These are phyloP conservation scores for Cyathus olla DNA, from an alignment of 1,284 basidiomycete genomes.

Conservation along the genomic window DNA sequence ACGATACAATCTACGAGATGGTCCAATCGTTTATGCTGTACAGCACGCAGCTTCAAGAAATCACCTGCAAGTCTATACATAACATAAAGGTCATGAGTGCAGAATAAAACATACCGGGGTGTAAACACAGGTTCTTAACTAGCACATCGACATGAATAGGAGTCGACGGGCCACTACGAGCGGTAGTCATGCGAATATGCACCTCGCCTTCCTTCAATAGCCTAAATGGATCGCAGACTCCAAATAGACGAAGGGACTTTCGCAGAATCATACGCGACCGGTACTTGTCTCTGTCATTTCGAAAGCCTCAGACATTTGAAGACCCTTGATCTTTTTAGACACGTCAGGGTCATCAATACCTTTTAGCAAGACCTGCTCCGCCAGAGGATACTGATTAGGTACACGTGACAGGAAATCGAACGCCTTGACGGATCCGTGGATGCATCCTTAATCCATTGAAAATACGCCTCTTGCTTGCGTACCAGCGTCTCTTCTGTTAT, in stretches of 20 bases:
- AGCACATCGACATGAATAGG: conserved; percentile 70
- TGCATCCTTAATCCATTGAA: conserved; percentile 64
- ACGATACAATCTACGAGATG: conserved; percentile 76
- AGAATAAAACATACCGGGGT: conserved; percentile 65
- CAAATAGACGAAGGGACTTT: conserved; percentile 70
- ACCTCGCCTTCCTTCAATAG: conserved; percentile 72
- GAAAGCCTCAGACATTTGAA: conserved; percentile 63
- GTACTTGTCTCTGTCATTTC: conserved; percentile 62
- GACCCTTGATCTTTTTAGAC: conserved; percentile 47
- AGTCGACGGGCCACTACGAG: conserved; percentile 62
- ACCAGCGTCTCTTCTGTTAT: conserved; percentile 64
- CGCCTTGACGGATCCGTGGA: conserved; percentile 55
- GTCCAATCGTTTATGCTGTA: conserved; percentile 55
- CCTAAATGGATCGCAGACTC: conserved; percentile 73
- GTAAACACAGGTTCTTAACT: conserved; percentile 74
- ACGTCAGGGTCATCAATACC: conserved; percentile 61
- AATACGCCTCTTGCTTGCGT: conserved; percentile 67
- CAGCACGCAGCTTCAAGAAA: conserved; percentile 71
- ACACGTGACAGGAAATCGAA: conserved; percentile 66
- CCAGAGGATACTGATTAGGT: conserved; percentile 53
- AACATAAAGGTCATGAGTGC: background rate
- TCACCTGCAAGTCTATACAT: conserved; percentile 54
- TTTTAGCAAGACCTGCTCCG: conserved; percentile 63
- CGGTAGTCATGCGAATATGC: conserved; percentile 65
- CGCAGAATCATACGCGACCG: conserved; percentile 69